Evolutionary conservation across 345 rosid genomes (phyloP), one percentile per base, ranked within the genome.

Genomic region (Chamaenerion angustifolium): DNA sequence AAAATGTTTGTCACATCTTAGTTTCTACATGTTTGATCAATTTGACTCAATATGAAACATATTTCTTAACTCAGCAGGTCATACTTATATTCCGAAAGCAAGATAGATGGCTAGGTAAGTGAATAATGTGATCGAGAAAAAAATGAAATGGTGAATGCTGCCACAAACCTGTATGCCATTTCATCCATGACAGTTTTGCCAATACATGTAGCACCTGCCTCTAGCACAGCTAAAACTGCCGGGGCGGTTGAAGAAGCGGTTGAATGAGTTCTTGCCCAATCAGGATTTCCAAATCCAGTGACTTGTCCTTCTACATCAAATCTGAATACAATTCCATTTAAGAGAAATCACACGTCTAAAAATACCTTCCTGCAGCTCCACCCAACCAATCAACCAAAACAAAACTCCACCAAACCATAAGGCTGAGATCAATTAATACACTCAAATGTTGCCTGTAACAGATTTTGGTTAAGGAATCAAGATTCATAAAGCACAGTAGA

Each of bases 281-380:
- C 95, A 40, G 92, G 98, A 61, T 81, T 81, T 50, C 98, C 98
- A 61, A 90, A 90, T 41, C 94, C 92, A 59, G 94, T 73, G 35
- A 86, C 77, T 8, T 69, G 71, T 23, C 95, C 98, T 16, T 81
- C 80, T 45, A 86, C 78, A 61, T 90, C 94, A 18, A 86, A 90
- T 45, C 95, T 90, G 72, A 57, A 54, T 19, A 31, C 45, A 57
- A 15, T 45, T 41, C 13, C 25, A 49, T 50, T 40, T 42, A 43
- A 48, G 18, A 18, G 17, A 52, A 63, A 7, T 15, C 45, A 54
- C 8, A 40, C 6, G 6, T n/a, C 8, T 16, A 8, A 21, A 21
- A 21, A 21, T n/a, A n/a, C n/a, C n/a, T n/a, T n/a, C n/a, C n/a
- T n/a, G n/a, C n/a, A n/a, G n/a, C n/a, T n/a, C n/a, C n/a, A n/a